phyloP scores from a whole-genome alignment of 805 yeast species.

The Brettanomyces sp. region DNA sequence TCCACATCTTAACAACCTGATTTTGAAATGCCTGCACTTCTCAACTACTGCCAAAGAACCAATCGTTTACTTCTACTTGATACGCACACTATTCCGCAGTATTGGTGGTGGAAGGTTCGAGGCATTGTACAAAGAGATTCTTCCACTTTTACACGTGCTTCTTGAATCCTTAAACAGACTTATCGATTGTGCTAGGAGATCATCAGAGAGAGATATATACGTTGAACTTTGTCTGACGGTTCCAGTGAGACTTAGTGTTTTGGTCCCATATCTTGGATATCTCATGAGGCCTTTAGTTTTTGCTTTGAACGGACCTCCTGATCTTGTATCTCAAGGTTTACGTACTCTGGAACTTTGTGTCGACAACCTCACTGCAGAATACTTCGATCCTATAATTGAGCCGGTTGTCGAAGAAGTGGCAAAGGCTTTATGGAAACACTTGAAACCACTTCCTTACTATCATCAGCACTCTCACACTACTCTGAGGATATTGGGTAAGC shows the following conservation, averaged over 20 bases:
- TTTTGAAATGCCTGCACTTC: slow-evolving; percentile 66
- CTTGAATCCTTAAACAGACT: slow-evolving; percentile 78
- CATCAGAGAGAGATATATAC: slow-evolving; percentile 87
- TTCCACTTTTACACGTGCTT: slow-evolving; percentile 81
- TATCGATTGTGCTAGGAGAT: slow-evolving; percentile 72
- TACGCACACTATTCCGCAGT: slow-evolving; percentile 83
- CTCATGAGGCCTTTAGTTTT: slow-evolving; percentile 85
- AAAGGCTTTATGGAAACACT: slow-evolving; percentile 84
- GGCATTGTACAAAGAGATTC: slow-evolving; percentile 80
- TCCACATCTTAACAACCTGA: slow-evolving; percentile 80
- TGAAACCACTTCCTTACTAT: slow-evolving; percentile 86
- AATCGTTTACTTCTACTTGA: slow-evolving; percentile 75
- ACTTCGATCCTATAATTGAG: slow-evolving; percentile 93
- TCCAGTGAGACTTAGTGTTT: slow-evolving; percentile 86
- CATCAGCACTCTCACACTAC: slow-evolving; percentile 96
- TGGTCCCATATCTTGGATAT: slow-evolving; percentile 86
- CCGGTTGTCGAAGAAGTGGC: slow-evolving; percentile 93
- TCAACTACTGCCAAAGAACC: slow-evolving; percentile 89
- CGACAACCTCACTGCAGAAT: slow-evolving; percentile 91
- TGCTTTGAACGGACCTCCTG: slow-evolving; percentile 85
- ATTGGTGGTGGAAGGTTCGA: slow-evolving; percentile 98
- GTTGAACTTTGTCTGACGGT: slow-evolving; percentile 93
- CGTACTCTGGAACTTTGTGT: slow-evolving; percentile 93
- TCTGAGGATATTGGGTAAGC: slow-evolving; percentile 82
- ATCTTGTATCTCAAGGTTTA: slow-evolving; percentile 87